Percentiles rank a stretch among this genome's conserved stretches.
Evolutionary conservation across 2,329 filamentous ascomycete species (phyloP).

Genomic region (Gaeumannomyces sp.): DNA sequence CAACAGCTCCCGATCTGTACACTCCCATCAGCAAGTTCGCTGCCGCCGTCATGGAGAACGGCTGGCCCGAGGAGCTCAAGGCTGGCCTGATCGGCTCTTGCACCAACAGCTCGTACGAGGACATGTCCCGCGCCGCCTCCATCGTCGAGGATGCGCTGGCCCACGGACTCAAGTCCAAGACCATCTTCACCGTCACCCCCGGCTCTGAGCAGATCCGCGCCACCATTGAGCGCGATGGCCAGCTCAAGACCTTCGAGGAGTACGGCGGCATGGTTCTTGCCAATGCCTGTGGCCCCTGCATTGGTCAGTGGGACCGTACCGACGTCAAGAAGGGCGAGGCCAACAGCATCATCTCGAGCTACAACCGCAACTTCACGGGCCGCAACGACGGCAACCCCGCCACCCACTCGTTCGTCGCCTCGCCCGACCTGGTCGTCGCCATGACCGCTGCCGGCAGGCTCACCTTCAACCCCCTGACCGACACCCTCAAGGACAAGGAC

Average conservation of each 20-base stretch:
- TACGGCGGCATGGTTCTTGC: conserved; percentile 92
- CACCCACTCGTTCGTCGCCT: conserved; percentile 42
- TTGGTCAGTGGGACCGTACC: conserved; percentile 89
- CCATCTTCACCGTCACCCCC: conserved; percentile 89
- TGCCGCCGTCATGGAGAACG: conserved; percentile 86
- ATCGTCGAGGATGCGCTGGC: conserved; percentile 87
- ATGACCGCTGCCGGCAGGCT: conserved; percentile 33
- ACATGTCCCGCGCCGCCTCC: conserved; percentile 89
- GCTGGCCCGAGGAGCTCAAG: conserved; percentile 95
- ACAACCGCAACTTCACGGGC: conserved; percentile 99
- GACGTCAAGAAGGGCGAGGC: conserved; percentile 92
- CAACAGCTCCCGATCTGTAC: conserved; percentile 73
- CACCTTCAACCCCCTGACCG: conserved; percentile 91
- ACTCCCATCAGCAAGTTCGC: conserved; percentile 98
- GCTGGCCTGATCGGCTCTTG: conserved; percentile 96
- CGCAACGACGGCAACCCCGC: conserved; percentile 63
- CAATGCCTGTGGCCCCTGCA: conserved; percentile 90
- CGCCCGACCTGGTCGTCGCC: conserved; percentile 38
- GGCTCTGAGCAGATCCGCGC: conserved; percentile 96
- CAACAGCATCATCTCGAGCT: conserved; percentile 97
- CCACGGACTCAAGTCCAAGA: conserved; percentile 90
- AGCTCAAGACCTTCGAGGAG: conserved; percentile 91
- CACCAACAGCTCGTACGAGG: conserved; percentile 83
- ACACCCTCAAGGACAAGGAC: conserved; percentile 87
- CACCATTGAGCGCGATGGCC: conserved; percentile 84